Base-by-base conservation (phyloP, 2,329 filamentous ascomycete species). In the Clarireedia hainanense region DNA sequence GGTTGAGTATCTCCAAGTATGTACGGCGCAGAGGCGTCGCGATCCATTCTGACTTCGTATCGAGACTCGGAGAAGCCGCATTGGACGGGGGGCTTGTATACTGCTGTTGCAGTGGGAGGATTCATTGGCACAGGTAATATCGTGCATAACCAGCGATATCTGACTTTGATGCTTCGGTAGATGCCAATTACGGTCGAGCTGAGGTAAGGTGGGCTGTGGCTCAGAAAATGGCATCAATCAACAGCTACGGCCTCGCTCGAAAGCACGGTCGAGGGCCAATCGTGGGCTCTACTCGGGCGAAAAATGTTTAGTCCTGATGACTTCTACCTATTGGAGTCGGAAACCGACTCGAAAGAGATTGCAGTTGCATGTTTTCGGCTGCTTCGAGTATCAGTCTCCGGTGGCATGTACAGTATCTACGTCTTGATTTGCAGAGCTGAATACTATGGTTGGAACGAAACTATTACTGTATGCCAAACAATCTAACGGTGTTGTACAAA, bases 11-110 rank as follows among this genome's bases (percentile, higher is more conserved):
- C 26, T 34, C 30, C 14, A 4, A 12, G 30, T 34, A 12, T 9
- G 30, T 34, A 30, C 7, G 27, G 40, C 6, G 20, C 23, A 20
- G 40, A 43, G 7, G n/a, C 17, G 57, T 57, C 30, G 48, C 43
- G 52, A 45, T 48, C 50, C 54, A 20, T 48, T 57, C 14, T 55
- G 27, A 48, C 24, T 46, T 36, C 47, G 52, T 51, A 53, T 17
- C 23, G n/a, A 43, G 20, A 52, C 20, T 49, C 59, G 58, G 62
- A 57, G 58, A 56, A 50, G 58, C 56, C 61, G 60, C 60, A 58
- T 52, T 40, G 36, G 12, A 34, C 9, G 9, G 20, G 50, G 27
- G 52, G 46, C 20, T 27, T 45, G 46, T 34, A 34, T 15, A 2
- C 20, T 48, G 17, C 46, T 49, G 47, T 49, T 49, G 47, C 34